Conservation (phyloP, 306 rosid genomes). For the Quercus agrifolia region DNA sequence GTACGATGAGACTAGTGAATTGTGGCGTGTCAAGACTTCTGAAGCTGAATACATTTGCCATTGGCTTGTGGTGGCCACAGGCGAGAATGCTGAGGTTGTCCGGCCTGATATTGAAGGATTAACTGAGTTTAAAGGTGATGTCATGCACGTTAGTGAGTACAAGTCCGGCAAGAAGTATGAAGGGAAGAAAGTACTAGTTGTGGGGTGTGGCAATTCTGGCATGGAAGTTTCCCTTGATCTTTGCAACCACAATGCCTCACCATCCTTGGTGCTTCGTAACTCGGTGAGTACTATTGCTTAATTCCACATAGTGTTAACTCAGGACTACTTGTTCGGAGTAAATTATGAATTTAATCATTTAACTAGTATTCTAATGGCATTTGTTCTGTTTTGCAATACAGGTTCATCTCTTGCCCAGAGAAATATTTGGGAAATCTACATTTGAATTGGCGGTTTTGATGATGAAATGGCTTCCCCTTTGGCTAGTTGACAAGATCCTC, state of each 20-base stretch:
- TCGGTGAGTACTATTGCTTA: slow-evolving; percentile 44
- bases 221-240: slow-evolving; percentile 96
- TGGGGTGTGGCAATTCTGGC: slow-evolving; percentile 95
- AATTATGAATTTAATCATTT: neutral
- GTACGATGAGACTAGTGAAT: slow-evolving; percentile 60
- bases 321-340: no score
- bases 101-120: slow-evolving; percentile 73
- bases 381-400: slow-evolving; percentile 35
- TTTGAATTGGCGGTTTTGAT: slow-evolving; percentile 65
- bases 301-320: neutral
- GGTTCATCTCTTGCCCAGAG: slow-evolving; percentile 89
- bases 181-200: slow-evolving; percentile 85
- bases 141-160: slow-evolving; percentile 68
- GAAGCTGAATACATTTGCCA: slow-evolving; percentile 75
- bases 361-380: slow-evolving; percentile 18
- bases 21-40: slow-evolving; percentile 68
- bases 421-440: slow-evolving; percentile 70
- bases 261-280: slow-evolving; percentile 80
- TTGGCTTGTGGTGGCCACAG: slow-evolving; percentile 93
- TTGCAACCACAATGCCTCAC: slow-evolving; percentile 73
- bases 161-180: slow-evolving; percentile 71
- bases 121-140: slow-evolving; percentile 54
- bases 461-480: slow-evolving; percentile 82
- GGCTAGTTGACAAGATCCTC: slow-evolving; percentile 73
- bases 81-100: slow-evolving; percentile 90